phyloP scores from a whole-genome alignment of 768 basidiomycete genomes.

The Paxillus involutus region DNA sequence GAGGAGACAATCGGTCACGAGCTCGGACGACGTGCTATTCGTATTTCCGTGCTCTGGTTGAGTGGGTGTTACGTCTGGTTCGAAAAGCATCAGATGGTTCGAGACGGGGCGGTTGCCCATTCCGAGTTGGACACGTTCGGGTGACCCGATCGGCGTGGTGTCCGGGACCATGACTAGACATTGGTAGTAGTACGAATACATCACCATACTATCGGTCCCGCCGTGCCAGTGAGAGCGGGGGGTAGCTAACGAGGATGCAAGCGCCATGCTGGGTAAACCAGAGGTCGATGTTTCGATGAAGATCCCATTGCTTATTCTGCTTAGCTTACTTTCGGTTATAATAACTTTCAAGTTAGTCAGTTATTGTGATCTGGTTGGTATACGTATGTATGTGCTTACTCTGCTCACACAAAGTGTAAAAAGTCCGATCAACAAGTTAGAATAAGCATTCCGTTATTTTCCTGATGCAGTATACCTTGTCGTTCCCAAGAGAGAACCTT shows the following conservation, averaged over 20 bases:
- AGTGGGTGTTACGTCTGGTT: neutral
- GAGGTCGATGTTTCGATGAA: too few relatives aligned
- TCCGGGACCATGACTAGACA: neutral
- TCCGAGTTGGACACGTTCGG: neutral
- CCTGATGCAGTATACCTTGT: too few relatives aligned
- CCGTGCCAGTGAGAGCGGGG: neutral
- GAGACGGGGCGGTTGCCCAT: neutral
- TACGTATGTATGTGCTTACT: too few relatives aligned
- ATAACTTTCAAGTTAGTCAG: too few relatives aligned
- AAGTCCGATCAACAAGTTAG: too few relatives aligned
- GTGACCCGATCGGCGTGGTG: neutral
- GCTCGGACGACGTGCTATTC: neutral
- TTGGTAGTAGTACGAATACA: neutral
- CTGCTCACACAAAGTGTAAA: too few relatives aligned
- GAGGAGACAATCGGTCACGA: constrained; percentile 1
- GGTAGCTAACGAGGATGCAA: neutral
- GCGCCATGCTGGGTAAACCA: neutral
- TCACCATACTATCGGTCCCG: neutral
- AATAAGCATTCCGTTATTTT: too few relatives aligned
- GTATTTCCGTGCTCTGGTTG: neutral
- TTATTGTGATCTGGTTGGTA: too few relatives aligned
- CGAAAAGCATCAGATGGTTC: neutral
- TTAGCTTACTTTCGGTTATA: too few relatives aligned
- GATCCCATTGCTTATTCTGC: too few relatives aligned
- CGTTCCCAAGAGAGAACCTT: too few relatives aligned